Evolutionary conservation across 1,284 basidiomycete species (phyloP).

Genomic region (Cryptococcus jaspeensis): DNA sequence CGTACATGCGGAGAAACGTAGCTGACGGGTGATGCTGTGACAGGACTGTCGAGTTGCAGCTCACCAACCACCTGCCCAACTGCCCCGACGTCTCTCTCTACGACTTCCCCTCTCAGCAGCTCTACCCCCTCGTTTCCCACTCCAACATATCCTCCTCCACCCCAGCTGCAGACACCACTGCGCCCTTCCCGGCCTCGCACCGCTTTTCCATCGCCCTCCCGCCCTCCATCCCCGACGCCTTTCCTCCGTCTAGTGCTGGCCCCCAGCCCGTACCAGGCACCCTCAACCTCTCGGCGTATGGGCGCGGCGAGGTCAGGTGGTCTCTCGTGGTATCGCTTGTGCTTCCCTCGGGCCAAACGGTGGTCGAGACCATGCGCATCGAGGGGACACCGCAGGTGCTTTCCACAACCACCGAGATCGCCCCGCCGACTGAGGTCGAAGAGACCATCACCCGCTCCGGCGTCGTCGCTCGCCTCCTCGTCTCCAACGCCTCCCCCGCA

Average conservation of each 20-base stretch:
- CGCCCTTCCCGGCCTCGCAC: constrained; percentile 20
- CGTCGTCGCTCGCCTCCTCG: constrained; percentile 31
- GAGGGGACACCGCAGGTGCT: constrained; percentile 41
- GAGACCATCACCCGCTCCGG: constrained; percentile 31
- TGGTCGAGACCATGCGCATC: constrained; percentile 27
- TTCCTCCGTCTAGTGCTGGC: background rate
- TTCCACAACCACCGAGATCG: background rate
- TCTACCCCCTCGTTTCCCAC: constrained; percentile 29
- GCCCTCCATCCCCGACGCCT: background rate
- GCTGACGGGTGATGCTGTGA: constrained; percentile 2
- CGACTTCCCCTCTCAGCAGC: constrained; percentile 17
- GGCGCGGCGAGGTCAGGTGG: constrained; percentile 39
- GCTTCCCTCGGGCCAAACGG: constrained; percentile 21
- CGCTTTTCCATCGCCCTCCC: constrained; percentile 42
- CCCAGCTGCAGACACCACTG: background rate
- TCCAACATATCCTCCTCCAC: constrained; percentile 11
- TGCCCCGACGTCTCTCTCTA: constrained; percentile 25
- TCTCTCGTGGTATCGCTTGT: constrained; percentile 28
- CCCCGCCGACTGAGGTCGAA: constrained; percentile 21
- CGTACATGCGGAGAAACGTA: background rate
- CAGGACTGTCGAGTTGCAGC: constrained; percentile 31
- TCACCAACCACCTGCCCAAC: constrained; percentile 30
- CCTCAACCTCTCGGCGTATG: constrained; percentile 34
- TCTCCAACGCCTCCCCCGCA: constrained; percentile 31
- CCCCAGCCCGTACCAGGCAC: constrained; percentile 31